phyloP scores from a whole-genome alignment of 2,329 filamentous ascomycete genomes.

The Bipolaris victoriae region DNA sequence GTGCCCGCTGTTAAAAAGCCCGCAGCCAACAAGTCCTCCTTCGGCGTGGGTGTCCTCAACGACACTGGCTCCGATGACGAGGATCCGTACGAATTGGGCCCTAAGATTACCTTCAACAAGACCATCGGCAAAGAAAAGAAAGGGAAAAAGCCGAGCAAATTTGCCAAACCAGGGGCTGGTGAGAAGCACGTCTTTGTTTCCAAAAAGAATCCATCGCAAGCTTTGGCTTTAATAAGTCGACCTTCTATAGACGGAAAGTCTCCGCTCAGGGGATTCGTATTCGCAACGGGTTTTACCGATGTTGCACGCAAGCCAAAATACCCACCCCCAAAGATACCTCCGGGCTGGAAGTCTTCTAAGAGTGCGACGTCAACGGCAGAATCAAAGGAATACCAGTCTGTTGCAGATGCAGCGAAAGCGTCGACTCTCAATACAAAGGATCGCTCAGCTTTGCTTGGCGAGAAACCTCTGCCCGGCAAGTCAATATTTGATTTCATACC shows the following conservation, averaged over 20 bases:
- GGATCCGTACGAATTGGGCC: conserved; percentile 90
- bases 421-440: conserved; percentile 77
- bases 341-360: conserved; percentile 72
- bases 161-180: conserved; percentile 68
- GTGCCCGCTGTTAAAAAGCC: conserved; percentile 42
- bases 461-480: conserved; percentile 82
- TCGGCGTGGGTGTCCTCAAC: conserved; percentile 88
- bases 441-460: conserved; percentile 80
- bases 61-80: conserved; percentile 95
- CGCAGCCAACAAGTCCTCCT: conserved; percentile 69
- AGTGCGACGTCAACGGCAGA: conserved; percentile 33
- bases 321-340: conserved; percentile 70
- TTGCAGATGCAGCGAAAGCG: conserved; percentile 76
- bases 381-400: conserved; percentile 61
- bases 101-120: conserved; percentile 85
- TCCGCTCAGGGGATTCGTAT: conserved; percentile 79
- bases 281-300: conserved; percentile 60
- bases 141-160: conserved; percentile 59
- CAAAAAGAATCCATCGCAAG: conserved; percentile 61
- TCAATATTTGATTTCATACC: conserved; percentile 95
- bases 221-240: conserved; percentile 56
- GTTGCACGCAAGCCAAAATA: conserved; percentile 57
- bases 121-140: conserved; percentile 83
- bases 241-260: conserved; percentile 84
- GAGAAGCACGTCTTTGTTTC: conserved; percentile 77